Percentiles rank a stretch among this genome's conserved stretches.
Evolutionary conservation across 2,329 filamentous ascomycete genomes (phyloP).

Genomic region (Aspergillus transmontanensis): DNA sequence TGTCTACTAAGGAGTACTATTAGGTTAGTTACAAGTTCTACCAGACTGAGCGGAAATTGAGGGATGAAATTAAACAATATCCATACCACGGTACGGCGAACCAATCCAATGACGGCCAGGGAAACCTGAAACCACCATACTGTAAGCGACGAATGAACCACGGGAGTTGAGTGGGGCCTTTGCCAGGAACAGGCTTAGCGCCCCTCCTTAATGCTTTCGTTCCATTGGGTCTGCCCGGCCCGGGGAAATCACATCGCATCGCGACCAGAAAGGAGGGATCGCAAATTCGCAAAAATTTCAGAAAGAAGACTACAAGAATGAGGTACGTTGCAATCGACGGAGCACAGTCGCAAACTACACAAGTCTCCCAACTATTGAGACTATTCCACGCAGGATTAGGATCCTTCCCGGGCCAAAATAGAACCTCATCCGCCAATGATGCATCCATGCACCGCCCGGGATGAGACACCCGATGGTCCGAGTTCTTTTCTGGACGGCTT

Average conservation of each 20-base stretch:
- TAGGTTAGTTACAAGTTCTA: too few relatives aligned
- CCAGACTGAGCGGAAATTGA: not conserved
- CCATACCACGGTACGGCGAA: not conserved
- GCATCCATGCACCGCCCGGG: not conserved
- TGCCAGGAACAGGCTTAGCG: conserved; percentile 37
- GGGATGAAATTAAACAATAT: not conserved
- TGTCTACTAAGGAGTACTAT: too few relatives aligned
- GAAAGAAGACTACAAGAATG: not conserved
- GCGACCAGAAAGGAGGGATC: not conserved
- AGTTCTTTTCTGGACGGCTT: conserved; percentile 2
- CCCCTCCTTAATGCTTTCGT: not conserved
- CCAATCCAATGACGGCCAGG: not conserved
- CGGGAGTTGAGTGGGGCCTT: conserved; percentile 17
- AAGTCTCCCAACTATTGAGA: not conserved
- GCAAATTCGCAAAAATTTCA: not conserved
- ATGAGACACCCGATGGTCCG: conserved; percentile 7
- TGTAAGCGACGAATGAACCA: conserved; percentile 5
- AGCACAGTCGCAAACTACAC: too few relatives aligned
- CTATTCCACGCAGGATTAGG: not conserved
- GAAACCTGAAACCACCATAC: conserved; percentile 1
- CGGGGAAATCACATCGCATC: not conserved
- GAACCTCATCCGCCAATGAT: not conserved
- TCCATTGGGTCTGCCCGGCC: not conserved
- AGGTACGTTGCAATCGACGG: too few relatives aligned
- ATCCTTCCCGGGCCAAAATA: not conserved